phyloP scores from a whole-genome alignment of 306 rosid species.

The Citrullus amarus region DNA sequence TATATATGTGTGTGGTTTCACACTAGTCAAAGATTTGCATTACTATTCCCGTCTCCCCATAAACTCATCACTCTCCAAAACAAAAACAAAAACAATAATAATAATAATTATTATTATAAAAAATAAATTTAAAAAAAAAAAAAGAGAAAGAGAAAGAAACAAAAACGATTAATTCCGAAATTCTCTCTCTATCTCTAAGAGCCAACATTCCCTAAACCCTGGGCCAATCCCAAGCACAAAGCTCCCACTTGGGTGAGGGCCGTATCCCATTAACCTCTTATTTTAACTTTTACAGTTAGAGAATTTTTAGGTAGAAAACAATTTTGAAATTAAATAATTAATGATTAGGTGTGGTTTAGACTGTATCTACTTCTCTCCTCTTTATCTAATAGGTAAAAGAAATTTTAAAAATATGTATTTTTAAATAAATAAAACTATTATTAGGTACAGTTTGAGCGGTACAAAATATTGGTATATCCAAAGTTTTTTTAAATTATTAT shows the following conservation, averaged over 20 bases:
- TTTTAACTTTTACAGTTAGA: not conserved
- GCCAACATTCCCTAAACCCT: constrained; percentile 65
- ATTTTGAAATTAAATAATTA: too few species aligned
- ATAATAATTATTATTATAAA: not conserved
- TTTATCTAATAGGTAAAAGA: too few species aligned
- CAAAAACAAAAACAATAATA: not conserved
- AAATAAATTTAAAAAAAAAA: not conserved
- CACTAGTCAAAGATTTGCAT: constrained; percentile 80
- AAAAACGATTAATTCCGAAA: not conserved
- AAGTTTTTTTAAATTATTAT: too few species aligned
- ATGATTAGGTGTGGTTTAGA: too few species aligned
- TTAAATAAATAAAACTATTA: too few species aligned
- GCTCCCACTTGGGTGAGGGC: constrained; percentile 41
- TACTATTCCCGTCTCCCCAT: constrained; percentile 58
- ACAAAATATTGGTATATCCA: too few species aligned
- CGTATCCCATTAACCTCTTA: constrained; percentile 13
- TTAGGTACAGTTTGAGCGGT: too few species aligned
- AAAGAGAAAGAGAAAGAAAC: not conserved
- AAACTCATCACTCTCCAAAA: constrained; percentile 13
- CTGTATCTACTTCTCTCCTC: too few species aligned
- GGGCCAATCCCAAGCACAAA: constrained; percentile 49
- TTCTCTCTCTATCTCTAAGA: not conserved
- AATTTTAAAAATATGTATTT: too few species aligned
- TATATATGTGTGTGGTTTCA: not conserved
- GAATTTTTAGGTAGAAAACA: not conserved